phyloP scores from a whole-genome alignment of 176 grass and related monocot species.

The Oryza punctata region DNA sequence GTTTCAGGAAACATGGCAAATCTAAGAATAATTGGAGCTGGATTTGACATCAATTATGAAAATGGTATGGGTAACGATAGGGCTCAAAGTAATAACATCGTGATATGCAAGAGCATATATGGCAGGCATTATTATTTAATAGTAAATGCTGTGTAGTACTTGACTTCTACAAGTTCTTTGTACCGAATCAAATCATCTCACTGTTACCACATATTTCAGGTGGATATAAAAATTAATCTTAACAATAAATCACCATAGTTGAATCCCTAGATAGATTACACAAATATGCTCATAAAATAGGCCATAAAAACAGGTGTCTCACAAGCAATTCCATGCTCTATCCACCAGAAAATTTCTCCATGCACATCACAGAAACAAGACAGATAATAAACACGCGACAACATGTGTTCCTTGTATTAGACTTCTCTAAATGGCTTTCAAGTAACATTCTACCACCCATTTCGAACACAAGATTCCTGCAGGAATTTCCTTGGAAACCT shows the following conservation, averaged over 20 bases:
- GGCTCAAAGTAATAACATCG: neutral
- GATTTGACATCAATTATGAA: neutral
- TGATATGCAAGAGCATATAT: neutral
- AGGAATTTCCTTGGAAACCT: neutral
- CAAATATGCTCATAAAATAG: neutral
- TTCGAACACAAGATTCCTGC: neutral
- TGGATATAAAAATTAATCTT: neutral
- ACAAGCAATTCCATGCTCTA: neutral
- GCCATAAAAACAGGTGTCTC: neutral
- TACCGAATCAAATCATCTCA: neutral
- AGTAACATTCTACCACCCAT: neutral
- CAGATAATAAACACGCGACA: neutral
- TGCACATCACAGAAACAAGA: slow-evolving; percentile 7
- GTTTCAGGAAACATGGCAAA: neutral
- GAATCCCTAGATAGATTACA: neutral
- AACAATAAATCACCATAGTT: neutral
- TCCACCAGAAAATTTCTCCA: neutral
- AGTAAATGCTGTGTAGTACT: neutral
- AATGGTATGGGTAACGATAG: neutral
- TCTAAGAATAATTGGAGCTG: neutral
- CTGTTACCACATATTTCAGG: neutral
- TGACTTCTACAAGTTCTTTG: neutral
- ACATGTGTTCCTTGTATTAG: neutral
- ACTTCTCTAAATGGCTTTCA: neutral
- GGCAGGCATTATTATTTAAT: neutral